Conservation (phyloP, 495 filamentous ascomycete species). For the Penicillium coffeae region DNA sequence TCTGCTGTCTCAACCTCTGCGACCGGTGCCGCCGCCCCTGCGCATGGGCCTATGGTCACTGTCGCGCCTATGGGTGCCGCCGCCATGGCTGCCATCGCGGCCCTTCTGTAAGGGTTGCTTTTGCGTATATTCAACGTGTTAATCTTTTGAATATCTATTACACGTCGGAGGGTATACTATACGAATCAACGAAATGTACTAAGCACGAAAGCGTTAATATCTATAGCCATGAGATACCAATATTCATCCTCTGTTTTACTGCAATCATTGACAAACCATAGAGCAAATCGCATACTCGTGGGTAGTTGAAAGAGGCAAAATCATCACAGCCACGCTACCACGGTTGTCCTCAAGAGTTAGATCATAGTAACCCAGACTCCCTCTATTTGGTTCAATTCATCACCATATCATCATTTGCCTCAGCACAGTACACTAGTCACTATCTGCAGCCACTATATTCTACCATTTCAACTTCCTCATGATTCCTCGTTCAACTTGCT, state of each 20-base stretch:
- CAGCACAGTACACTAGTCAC: background rate
- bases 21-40: background rate
- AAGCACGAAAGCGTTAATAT: background rate
- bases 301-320: background rate
- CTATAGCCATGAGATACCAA: background rate
- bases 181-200: background rate
- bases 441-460: too few species aligned
- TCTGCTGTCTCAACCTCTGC: background rate
- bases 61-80: slow-evolving; percentile 1
- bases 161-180: background rate
- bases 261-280: background rate
- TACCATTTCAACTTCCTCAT: too few species aligned
- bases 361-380: slow-evolving; percentile 14
- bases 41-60: background rate
- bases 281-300: background rate
- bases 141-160: background rate
- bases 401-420: slow-evolving; percentile 14
- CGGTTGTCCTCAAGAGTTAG: slow-evolving; percentile 11
- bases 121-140: background rate
- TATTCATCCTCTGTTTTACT: background rate
- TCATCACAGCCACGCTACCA: background rate
- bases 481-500: background rate
- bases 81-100: background rate
- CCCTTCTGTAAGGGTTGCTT: background rate
- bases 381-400: slow-evolving; percentile 3